phyloP scores from a whole-genome alignment of 2,329 filamentous ascomycete genomes.

The Cercospora brassicicola region DNA sequence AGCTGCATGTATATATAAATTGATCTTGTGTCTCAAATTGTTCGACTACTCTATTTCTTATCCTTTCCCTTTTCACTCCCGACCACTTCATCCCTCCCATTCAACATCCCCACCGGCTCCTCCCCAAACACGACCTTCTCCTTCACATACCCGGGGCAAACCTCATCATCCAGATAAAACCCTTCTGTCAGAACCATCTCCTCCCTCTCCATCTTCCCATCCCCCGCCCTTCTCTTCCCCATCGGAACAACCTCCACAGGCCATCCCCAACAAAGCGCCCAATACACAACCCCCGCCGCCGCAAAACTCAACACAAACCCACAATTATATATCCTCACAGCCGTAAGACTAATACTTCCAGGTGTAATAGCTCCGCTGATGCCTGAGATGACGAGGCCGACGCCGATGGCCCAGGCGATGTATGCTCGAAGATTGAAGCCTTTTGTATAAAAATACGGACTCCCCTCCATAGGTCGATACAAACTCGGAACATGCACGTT shows the following conservation, averaged over 20 bases:
- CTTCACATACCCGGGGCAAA: slow-evolving; percentile 23
- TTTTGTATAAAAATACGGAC: slow-evolving; percentile 26
- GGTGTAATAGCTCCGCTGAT: slow-evolving; percentile 24
- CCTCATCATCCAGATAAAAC: slow-evolving; percentile 27
- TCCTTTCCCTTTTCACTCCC: background rate
- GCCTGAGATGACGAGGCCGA: slow-evolving; percentile 28
- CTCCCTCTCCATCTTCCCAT: slow-evolving; percentile 25
- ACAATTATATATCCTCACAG: slow-evolving; percentile 29
- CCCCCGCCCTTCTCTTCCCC: slow-evolving; percentile 1
- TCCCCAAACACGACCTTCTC: slow-evolving; percentile 23
- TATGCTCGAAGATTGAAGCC: slow-evolving; percentile 30
- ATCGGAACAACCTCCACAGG: slow-evolving; percentile 25
- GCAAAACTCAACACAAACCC: slow-evolving; percentile 27
- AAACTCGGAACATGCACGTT: slow-evolving; percentile 46
- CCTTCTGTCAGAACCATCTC: slow-evolving; percentile 28
- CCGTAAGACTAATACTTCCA: slow-evolving; percentile 23
- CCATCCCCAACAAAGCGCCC: slow-evolving; percentile 21
- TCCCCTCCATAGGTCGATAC: slow-evolving; percentile 34
- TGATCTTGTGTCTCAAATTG: too few species aligned
- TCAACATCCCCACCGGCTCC: slow-evolving; percentile 8
- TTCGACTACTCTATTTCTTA: too few species aligned
- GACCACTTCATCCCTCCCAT: background rate
- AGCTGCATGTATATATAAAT: too few species aligned
- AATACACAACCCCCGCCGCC: slow-evolving; percentile 22
- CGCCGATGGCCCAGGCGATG: slow-evolving; percentile 26